Evolutionary conservation across 805 yeast genomes (phyloP).

Genomic region (Saturnispora besseyi): DNA sequence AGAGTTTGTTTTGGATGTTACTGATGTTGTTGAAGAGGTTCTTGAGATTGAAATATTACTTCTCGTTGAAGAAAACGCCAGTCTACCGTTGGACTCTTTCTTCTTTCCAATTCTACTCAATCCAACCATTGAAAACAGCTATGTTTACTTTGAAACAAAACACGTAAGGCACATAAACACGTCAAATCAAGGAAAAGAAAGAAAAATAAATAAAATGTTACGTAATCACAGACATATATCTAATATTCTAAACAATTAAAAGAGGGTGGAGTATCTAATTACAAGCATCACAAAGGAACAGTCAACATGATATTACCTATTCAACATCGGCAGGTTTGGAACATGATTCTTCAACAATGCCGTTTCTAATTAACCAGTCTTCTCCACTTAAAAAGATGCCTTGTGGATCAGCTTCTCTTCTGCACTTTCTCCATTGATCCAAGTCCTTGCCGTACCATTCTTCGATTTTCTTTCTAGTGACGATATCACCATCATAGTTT

Average conservation of each 20-base stretch:
- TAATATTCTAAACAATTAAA: background rate
- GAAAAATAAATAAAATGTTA: background rate
- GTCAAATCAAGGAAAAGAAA: background rate
- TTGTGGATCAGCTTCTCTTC: conserved; percentile 67
- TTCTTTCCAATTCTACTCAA: conserved; percentile 4
- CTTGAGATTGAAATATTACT: conserved; percentile 3
- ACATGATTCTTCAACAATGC: conserved; percentile 37
- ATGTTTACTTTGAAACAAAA: background rate
- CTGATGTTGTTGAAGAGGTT: background rate
- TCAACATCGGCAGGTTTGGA: conserved; percentile 6
- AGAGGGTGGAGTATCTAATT: background rate
- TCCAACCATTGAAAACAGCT: background rate
- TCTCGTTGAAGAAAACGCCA: conserved; percentile 5
- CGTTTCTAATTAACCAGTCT: conserved; percentile 78
- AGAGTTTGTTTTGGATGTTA: background rate
- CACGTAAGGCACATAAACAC: background rate
- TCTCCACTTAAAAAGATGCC: conserved; percentile 71
- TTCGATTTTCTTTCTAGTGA: conserved; percentile 57
- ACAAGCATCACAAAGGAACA: background rate
- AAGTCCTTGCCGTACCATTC: conserved; percentile 79
- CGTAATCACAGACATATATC: background rate
- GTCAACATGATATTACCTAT: background rate
- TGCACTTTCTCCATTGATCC: conserved; percentile 46
- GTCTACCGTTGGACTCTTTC: conserved; percentile 2
- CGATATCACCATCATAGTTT: conserved; percentile 81